phyloP scores from a whole-genome alignment of 345 rosid species.

The Eucalyptus rudis region DNA sequence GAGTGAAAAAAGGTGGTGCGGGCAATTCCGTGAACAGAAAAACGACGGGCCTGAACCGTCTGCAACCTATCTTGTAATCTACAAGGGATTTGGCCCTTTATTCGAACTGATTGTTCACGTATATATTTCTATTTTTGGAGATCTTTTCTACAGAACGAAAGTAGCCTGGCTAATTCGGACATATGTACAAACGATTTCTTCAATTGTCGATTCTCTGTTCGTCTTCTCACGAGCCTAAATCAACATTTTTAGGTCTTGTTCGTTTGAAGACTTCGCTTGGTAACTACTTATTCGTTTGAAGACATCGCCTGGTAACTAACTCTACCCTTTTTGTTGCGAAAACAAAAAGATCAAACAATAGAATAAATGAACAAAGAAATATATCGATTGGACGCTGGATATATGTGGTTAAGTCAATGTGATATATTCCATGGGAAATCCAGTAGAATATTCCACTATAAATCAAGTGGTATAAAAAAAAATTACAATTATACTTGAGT shows the following conservation, averaged over 20 bases:
- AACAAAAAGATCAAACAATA: no score
- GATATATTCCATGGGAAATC: background rate
- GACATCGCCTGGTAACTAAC: no score
- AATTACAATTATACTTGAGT: no score
- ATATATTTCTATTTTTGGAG: background rate
- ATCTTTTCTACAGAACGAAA: background rate
- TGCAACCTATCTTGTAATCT: background rate
- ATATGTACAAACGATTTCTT: background rate
- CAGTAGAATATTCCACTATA: no score
- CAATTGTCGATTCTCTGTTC: background rate
- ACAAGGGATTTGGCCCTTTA: background rate
- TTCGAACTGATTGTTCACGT: background rate
- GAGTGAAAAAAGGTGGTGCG: background rate
- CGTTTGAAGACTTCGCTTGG: background rate
- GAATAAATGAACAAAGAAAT: no score
- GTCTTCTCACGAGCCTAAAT: background rate
- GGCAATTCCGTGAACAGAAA: background rate
- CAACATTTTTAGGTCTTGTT: background rate
- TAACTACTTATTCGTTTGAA: background rate
- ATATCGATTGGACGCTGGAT: background rate
- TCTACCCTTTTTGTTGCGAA: background rate
- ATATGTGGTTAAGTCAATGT: background rate
- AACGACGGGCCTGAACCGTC: background rate
- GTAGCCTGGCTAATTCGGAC: background rate
- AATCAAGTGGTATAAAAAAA: background rate